These are phyloP conservation scores for Mrakia gelida DNA, from an alignment of 768 basidiomycete genomes.

Conservation along the genomic window DNA sequence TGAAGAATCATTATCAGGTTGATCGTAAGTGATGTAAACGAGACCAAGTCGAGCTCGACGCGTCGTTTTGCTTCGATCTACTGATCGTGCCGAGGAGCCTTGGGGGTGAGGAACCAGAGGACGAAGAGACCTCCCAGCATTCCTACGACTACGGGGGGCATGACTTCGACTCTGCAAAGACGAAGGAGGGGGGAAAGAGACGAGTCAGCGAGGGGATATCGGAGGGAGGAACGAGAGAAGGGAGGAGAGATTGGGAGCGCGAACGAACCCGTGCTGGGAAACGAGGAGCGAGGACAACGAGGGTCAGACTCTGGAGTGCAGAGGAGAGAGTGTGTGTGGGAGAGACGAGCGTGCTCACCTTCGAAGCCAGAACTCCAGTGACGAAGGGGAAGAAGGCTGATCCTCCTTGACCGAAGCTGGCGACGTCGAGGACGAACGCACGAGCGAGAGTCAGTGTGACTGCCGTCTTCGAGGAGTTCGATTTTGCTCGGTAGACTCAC, in stretches of 20 bases:
- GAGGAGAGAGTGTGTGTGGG: not conserved
- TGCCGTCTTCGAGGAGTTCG: too few species aligned
- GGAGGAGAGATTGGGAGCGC: too few species aligned
- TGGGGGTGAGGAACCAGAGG: slow-evolving; percentile 19
- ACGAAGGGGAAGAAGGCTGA: slow-evolving; percentile 46
- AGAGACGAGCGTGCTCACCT: slow-evolving; percentile 17
- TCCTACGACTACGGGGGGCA: slow-evolving; percentile 14
- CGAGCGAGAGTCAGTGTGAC: not conserved
- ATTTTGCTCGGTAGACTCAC: not conserved
- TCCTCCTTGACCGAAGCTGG: slow-evolving; percentile 44
- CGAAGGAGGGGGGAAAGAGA: not conserved
- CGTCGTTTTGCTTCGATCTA: not conserved
- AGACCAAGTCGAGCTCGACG: too few species aligned
- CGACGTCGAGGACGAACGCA: not conserved
- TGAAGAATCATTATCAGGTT: too few species aligned
- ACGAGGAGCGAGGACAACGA: not conserved
- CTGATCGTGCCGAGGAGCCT: not conserved
- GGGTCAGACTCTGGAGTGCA: not conserved
- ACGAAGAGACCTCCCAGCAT: slow-evolving; percentile 9
- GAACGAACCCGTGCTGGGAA: slow-evolving; percentile 16
- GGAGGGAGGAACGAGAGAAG: too few species aligned
- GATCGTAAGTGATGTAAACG: too few species aligned
- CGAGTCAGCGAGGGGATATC: not conserved
- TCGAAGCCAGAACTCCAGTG: slow-evolving; percentile 31
- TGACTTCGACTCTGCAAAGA: slow-evolving; percentile 12